These are phyloP conservation scores for Betula pendula DNA, from an alignment of 306 rosid species.

Conservation along the genomic window DNA sequence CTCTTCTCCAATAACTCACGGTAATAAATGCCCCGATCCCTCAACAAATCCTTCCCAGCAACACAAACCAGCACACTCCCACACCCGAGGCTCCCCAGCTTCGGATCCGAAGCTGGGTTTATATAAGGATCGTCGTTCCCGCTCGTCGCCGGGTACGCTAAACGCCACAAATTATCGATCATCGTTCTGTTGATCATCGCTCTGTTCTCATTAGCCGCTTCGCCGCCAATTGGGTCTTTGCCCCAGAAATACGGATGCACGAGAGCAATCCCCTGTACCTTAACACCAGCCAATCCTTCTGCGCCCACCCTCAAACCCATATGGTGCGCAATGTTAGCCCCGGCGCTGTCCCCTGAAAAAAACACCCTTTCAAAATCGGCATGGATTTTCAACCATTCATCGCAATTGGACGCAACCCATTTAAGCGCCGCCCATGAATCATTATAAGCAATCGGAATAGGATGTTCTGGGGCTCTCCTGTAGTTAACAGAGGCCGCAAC, in stretches of 20 bases:
- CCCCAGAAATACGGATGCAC: slow-evolving; percentile 77
- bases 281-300: slow-evolving; percentile 41
- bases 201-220: no score
- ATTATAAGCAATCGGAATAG: slow-evolving; percentile 51
- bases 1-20: slow-evolving; percentile 43
- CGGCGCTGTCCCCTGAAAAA: slow-evolving; percentile 74
- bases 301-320: slow-evolving; percentile 49
- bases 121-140: slow-evolving; percentile 61
- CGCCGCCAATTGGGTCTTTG: slow-evolving; percentile 37
- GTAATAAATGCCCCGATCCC: slow-evolving; percentile 52
- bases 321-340: slow-evolving; percentile 59
- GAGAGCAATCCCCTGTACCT: slow-evolving; percentile 42
- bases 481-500: slow-evolving; percentile 70
- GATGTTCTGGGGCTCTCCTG: slow-evolving; percentile 71
- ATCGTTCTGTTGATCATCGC: no score
- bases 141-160: slow-evolving; percentile 33
- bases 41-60: slow-evolving; percentile 62
- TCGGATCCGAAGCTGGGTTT: slow-evolving; percentile 63
- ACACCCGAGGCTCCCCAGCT: slow-evolving; percentile 43
- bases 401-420: slow-evolving; percentile 61
- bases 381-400: slow-evolving; percentile 46
- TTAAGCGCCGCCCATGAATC: slow-evolving; percentile 62
- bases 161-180: slow-evolving; percentile 48
- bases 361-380: slow-evolving; percentile 52
- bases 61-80: slow-evolving; percentile 56